Evolutionary conservation across 1,284 basidiomycete genomes (phyloP).

Genomic region (Rhodotorula sp.): DNA sequence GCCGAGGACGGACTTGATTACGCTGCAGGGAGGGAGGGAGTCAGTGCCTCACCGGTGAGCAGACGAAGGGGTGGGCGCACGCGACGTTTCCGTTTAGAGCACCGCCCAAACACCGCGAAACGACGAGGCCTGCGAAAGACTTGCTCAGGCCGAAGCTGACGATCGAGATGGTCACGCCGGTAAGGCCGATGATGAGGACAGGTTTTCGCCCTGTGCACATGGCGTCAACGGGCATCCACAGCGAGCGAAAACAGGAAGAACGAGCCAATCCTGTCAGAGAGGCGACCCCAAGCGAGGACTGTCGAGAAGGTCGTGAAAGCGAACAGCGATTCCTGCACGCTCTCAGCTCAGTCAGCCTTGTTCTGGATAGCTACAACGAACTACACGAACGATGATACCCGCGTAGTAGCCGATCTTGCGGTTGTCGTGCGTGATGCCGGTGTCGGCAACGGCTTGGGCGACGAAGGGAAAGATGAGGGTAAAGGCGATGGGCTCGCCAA

Average conservation of each 20-base stretch:
- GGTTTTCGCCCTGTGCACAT: conserved; percentile 48
- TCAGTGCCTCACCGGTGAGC: background rate
- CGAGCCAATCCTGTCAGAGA: conserved; percentile 49
- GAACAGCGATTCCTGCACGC: conserved; percentile 43
- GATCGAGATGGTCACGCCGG: conserved; percentile 50
- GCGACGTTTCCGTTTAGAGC: conserved; percentile 47
- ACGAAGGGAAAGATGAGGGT: conserved; percentile 57
- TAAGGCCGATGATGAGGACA: conserved; percentile 51
- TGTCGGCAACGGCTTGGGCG: conserved; percentile 52
- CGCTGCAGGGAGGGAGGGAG: background rate
- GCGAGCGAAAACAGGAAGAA: no score
- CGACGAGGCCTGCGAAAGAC: conserved; percentile 49
- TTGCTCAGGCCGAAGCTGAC: conserved; percentile 51
- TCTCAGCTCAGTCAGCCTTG: no score
- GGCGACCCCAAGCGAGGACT: conserved; percentile 51
- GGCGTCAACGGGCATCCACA: background rate
- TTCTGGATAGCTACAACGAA: no score
- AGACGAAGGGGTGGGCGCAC: conserved; percentile 7
- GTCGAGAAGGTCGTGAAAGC: conserved; percentile 46
- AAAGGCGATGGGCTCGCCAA: conserved; percentile 49
- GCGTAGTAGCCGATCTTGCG: conserved; percentile 50
- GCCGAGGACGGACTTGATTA: conserved; percentile 48
- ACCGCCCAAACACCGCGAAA: conserved; percentile 47
- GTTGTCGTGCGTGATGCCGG: conserved; percentile 52
- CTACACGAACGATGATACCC: conserved; percentile 46